phyloP scores from a whole-genome alignment of 371 early-diverging fungal species.

The Mucor irregularis region DNA sequence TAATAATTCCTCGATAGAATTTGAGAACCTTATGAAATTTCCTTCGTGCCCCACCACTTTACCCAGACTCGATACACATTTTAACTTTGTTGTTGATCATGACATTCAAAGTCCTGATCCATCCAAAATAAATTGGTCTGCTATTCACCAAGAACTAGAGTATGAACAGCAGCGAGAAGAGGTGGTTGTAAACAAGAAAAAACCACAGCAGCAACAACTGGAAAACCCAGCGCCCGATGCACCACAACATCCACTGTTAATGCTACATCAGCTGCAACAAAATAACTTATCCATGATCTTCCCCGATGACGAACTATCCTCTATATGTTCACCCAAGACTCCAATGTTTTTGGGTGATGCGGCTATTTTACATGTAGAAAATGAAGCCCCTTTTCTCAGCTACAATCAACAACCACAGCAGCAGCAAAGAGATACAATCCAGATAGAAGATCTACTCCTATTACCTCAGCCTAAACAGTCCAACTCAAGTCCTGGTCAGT shows the following conservation, averaged over 20 bases:
- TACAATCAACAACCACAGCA: neutral
- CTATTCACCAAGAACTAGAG: slow-evolving; percentile 15
- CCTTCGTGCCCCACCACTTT: slow-evolving; percentile 22
- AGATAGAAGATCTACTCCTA: neutral
- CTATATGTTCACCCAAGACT: too few species aligned
- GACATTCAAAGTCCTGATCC: neutral
- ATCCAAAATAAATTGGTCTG: slow-evolving; percentile 9
- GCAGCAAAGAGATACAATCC: neutral
- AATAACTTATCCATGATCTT: too few species aligned
- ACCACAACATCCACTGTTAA: too few species aligned
- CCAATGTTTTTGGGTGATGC: too few species aligned
- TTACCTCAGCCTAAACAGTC: neutral
- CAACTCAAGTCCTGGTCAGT: neutral
- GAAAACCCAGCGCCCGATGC: neutral
- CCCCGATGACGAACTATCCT: too few species aligned
- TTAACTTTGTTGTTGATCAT: slow-evolving; percentile 9
- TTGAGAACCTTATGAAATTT: slow-evolving; percentile 12
- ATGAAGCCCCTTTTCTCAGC: neutral
- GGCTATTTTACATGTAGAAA: neutral
- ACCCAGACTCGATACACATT: slow-evolving; percentile 14
- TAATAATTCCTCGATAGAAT: slow-evolving; percentile 8
- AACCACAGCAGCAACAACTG: neutral
- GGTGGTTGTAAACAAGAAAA: neutral
- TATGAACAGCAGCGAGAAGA: slow-evolving; percentile 11
- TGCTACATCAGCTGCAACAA: neutral